These are phyloP conservation scores for Mycena floridula DNA, from an alignment of 768 basidiomycete genomes.

Conservation along the genomic window DNA sequence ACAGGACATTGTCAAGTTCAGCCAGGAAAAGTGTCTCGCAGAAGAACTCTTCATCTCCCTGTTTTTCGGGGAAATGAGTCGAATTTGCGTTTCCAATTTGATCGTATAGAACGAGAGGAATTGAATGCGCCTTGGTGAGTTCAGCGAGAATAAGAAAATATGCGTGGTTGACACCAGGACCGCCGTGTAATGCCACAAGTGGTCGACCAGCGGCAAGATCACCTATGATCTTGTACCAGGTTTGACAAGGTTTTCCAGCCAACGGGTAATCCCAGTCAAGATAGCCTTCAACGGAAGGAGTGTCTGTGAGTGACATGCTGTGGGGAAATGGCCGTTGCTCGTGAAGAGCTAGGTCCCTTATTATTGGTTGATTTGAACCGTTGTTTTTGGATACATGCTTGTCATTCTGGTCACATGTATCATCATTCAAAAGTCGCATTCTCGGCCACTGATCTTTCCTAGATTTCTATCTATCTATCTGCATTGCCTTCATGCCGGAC, in stretches of 20 bases:
- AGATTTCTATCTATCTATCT: too few relatives aligned
- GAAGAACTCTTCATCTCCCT: constrained; percentile 32
- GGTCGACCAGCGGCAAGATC: constrained; percentile 23
- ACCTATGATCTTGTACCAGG: constrained; percentile 34
- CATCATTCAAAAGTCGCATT: too few relatives aligned
- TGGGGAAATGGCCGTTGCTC: too few relatives aligned
- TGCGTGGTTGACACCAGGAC: constrained; percentile 31
- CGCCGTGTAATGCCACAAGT: constrained; percentile 37
- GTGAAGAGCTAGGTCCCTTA: too few relatives aligned
- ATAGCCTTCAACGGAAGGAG: constrained; percentile 19
- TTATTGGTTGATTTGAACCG: too few relatives aligned
- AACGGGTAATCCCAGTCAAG: constrained; percentile 17
- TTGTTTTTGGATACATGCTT: too few relatives aligned
- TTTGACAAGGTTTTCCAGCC: constrained; percentile 25
- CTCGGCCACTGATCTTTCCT: too few relatives aligned
- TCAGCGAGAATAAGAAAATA: constrained; percentile 30
- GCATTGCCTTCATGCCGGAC: too few relatives aligned
- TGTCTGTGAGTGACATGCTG: too few relatives aligned
- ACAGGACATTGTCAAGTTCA: constrained; percentile 30
- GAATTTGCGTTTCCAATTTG: constrained; percentile 38
- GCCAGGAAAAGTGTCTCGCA: constrained; percentile 31
- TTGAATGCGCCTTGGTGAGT: constrained; percentile 20
- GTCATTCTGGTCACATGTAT: too few relatives aligned
- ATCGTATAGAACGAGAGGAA: constrained; percentile 40
- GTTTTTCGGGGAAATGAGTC: constrained; percentile 37